Conservation (phyloP, 441 rosid species). For the Eutrema salsugineum region DNA sequence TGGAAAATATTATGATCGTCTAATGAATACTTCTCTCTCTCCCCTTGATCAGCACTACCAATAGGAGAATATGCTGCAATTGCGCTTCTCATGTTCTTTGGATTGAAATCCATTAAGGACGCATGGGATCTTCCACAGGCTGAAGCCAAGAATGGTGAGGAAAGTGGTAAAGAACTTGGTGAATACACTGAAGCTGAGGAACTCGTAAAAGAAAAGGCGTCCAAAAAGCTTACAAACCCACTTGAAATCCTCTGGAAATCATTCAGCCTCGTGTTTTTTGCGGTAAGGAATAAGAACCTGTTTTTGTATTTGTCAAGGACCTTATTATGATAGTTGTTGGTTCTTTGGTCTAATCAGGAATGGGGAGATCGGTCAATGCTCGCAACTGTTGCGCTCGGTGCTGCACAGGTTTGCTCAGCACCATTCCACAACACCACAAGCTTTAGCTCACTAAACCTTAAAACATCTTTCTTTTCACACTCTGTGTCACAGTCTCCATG, state of each 20-base stretch:
- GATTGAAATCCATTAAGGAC: constrained; percentile 93
- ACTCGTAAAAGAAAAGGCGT: constrained; percentile 84
- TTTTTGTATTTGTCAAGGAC: not conserved
- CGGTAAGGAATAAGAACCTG: constrained; percentile 46
- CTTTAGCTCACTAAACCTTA: not conserved
- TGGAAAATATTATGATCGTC: constrained; percentile 5
- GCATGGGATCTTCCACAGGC: constrained; percentile 90
- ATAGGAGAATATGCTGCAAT: constrained; percentile 96
- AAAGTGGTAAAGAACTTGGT: constrained; percentile 61
- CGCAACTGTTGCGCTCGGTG: constrained; percentile 96
- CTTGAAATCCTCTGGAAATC: constrained; percentile 90
- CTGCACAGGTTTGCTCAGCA: constrained; percentile 69
- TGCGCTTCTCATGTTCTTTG: constrained; percentile 85
- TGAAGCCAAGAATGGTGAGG: constrained; percentile 48
- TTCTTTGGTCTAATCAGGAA: constrained; percentile 53
- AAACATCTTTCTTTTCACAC: not conserved
- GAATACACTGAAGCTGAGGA: constrained; percentile 92
- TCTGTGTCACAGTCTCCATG: constrained; percentile 62
- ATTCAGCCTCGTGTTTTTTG: constrained; percentile 93
- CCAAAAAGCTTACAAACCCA: constrained; percentile 80
- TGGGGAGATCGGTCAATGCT: constrained; percentile 99
- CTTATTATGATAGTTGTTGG: not conserved
- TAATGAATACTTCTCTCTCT: not conserved
- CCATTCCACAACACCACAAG: not conserved
- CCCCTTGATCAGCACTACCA: constrained; percentile 68